Percentiles rank a stretch among this genome's conserved stretches.
Evolutionary conservation across 139 green algal genomes (phyloP).

Genomic region (Auxenochlorella pyrenoidosa): DNA sequence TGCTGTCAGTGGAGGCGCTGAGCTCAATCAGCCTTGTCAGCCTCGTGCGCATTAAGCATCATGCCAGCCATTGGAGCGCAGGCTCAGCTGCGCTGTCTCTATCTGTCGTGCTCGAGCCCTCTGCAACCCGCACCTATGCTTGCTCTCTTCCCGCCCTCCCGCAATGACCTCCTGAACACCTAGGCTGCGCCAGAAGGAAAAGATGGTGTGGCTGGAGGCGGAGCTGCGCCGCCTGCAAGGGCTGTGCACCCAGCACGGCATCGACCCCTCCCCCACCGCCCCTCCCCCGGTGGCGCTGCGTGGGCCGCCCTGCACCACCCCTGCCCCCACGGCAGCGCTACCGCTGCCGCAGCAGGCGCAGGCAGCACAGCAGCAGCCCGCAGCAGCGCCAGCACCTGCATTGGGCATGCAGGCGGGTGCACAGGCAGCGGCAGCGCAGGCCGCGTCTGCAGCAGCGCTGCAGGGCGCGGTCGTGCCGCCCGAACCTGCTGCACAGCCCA

Average conservation of each 20-base stretch:
- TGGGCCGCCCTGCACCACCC: neutral
- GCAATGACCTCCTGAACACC: neutral
- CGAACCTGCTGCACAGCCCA: neutral
- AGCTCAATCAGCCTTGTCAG: too few species aligned
- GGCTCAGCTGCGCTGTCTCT: too few species aligned
- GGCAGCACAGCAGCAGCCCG: neutral
- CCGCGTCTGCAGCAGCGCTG: neutral
- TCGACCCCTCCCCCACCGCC: neutral
- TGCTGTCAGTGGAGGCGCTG: too few species aligned
- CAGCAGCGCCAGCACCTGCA: neutral
- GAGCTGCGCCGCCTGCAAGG: slow-evolving; percentile 2
- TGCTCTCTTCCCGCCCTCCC: neutral
- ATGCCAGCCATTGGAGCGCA: too few species aligned
- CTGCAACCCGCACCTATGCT: neutral
- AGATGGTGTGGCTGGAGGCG: slow-evolving; percentile 17
- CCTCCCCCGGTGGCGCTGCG: neutral
- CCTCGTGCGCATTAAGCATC: too few species aligned
- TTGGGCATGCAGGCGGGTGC: too few species aligned
- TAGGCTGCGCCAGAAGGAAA: slow-evolving; percentile 36
- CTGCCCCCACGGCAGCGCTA: neutral
- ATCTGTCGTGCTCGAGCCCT: too few species aligned
- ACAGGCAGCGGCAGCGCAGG: neutral
- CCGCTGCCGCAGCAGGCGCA: neutral
- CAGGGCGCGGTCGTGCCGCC: neutral
- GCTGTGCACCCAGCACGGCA: neutral